Base-by-base conservation (phyloP, 768 basidiomycete species). In the Lentinula lateritia region DNA sequence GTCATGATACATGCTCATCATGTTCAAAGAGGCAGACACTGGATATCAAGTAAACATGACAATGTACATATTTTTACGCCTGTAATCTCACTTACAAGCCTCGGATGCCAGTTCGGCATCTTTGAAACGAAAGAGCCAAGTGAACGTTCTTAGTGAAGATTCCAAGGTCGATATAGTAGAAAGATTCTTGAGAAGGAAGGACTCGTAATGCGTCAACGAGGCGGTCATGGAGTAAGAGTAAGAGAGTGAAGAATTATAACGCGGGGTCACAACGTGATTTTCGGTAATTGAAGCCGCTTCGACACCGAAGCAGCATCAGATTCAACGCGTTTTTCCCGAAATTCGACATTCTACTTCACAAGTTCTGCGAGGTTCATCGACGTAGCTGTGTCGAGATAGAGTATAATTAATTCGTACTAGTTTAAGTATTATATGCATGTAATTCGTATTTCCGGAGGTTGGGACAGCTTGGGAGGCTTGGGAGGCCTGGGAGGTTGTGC, bases 91-190 rank as follows among this genome's bases (percentile, higher is more conserved):
- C 94, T 82, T 66, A 96, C 95, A 79, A 69, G 90, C 86, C 83
- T 98, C 96, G 12, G 93, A 94, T 62, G 92, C 95, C 54, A 98
- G 78, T 73, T 98, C 95, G 50, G 95, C 94, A 81, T 98, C 95
- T 75, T 93, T 94, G 83, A 98, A 98, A 65, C 95, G 84, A 48
- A 98, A 77, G 68, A 98, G 87, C 95, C 95, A 98, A 50, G 94
- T 95, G 61, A 98, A 75, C 42, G 93, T 95, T 65, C 93, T 81
- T 65, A 98, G 74, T 32, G 90, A 86, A 16, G 90, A 93, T 74
- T 98, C 96, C 66, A 98, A 75, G n/a, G 87, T 84, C 18, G 90
- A 87, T 55, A 98, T 91, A 20, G 91, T 87, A 1, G 88, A 86
- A 23, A 91, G 86, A 75, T 98, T 97, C 60, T 87, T 82, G 61